Evolutionary conservation across 2,329 filamentous ascomycete genomes (phyloP), one percentile per base, ranked within the genome.

Genomic region (Amauroascus verrucosus): DNA sequence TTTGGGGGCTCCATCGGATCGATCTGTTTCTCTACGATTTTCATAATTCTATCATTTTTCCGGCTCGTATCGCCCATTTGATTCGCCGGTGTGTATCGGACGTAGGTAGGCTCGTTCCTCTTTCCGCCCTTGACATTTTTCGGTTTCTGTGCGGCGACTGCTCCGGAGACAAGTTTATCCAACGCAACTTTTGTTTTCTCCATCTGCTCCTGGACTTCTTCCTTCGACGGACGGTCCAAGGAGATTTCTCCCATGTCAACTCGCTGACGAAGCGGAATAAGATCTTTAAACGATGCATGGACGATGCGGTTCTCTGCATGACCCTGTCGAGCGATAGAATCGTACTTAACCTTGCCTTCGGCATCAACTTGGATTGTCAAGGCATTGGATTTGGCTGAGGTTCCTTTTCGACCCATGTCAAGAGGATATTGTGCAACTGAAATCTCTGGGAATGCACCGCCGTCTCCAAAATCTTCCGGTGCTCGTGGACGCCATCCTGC

Each of bases 1-100:
- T 96, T 97, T 1, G 93, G 91, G 1, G 93, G 93, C 65, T 96
- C 91, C 85, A 96, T 86, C 0, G 93, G 93, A 70, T 98, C 93
- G 61, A 85, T 79, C 68, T 97, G 91, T 53, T 88, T 79, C 69
- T 96, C 88, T 35, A 96, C 88, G 70, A 98, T 97, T 76, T 97
- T 97, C 81, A 98, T 94, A 60, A 98, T 95, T 13, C 93, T 84
- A 64, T 97, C 90, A 63, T 89, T 88, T 73, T 95, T 95, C 69
- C 84, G 85, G 37, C 80, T 82, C 22, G 75, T 81, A 67, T 89
- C 88, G 11, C 93, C 93, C 88, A 98, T 96, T 73, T 98, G 93
- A 63, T 93, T 91, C 40, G 90, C 88, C 3, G 93, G 93, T 14
- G 90, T 97, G 66, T 98, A 98, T 59, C 88, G 82, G 56, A 98